Conservation (phyloP, 2,329 filamentous ascomycete genomes). For the Aaosphaeria arxii region DNA sequence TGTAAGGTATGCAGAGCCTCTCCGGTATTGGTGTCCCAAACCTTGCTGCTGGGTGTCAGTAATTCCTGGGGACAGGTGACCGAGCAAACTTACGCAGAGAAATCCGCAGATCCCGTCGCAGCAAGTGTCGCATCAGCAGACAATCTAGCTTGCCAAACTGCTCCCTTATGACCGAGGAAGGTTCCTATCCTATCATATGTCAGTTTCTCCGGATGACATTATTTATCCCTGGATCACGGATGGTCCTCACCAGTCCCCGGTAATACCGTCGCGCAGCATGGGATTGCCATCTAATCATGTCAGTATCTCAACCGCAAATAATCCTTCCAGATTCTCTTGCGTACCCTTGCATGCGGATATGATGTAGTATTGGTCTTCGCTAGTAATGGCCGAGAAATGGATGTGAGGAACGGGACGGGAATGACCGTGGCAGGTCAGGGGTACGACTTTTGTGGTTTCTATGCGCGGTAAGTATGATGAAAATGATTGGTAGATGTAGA, state of each 20-base stretch:
- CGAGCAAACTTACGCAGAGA: constrained; percentile 69
- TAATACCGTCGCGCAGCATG: constrained; percentile 94
- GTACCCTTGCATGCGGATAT: constrained; percentile 89
- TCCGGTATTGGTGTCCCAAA: constrained; percentile 96
- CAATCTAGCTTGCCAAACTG: constrained; percentile 88
- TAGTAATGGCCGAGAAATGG: constrained; percentile 79
- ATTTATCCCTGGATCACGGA: neutral
- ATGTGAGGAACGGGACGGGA: constrained; percentile 89
- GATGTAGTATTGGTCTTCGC: constrained; percentile 83
- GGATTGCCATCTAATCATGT: constrained; percentile 78
- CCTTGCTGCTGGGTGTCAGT: constrained; percentile 58
- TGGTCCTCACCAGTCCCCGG: constrained; percentile 52
- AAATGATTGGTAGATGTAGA: no score
- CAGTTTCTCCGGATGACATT: neutral
- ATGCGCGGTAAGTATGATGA: neutral
- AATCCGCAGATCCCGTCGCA: constrained; percentile 92
- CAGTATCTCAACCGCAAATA: neutral
- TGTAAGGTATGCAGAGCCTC: constrained; percentile 83
- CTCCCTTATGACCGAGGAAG: constrained; percentile 37
- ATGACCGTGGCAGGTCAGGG: constrained; percentile 91
- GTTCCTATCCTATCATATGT: constrained; percentile 8
- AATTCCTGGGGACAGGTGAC: constrained; percentile 22
- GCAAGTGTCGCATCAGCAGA: constrained; percentile 85
- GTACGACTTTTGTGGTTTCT: constrained; percentile 64
- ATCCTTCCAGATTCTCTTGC: neutral